Evolutionary conservation across 2,329 filamentous ascomycete genomes (phyloP), one percentile per base, ranked within the genome.

Genomic region (Aspergillus proliferans): DNA sequence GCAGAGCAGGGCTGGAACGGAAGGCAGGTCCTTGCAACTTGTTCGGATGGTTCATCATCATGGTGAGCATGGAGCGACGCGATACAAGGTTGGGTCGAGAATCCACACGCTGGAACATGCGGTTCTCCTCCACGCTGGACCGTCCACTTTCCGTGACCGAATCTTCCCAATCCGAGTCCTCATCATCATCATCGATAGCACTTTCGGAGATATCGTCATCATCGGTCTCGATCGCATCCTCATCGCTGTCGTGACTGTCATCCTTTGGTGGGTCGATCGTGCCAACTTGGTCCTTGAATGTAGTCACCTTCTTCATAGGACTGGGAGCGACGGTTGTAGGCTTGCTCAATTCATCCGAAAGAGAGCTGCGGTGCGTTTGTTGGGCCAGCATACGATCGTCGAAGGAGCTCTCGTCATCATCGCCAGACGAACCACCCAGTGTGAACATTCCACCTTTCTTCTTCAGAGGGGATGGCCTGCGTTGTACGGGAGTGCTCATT

Each of bases 41-140:
- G 82, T 84, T 66, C 87, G 84, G 85, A 64, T 95, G 84, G 59
- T 88, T 86, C 66, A 98, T 83, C 78, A 92, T 86, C 46, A 92
- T 84, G 1, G 91, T 96, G 57, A 98, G 85, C 38, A 97, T 81
- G 2, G 92, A 97, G 45, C 87, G 85, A 44, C 88, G 84, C 1
- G 92, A 95, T 2, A 87, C 85, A 22, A 97, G 77, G 63, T 95
- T 88, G 6, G 85, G 83, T 67, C 84, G 84, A 38, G 91, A 96
- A 67, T 95, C 88, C 44, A 97, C 90, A 7, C 93, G 86, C 68
- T 91, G 84, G 78, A 98, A 98, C 60, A 89, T 77, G 18, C 19
- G 38, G 10, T 40, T 40, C 18, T 93, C 86, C 53, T 93, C 87
- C 46, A 90, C 79, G 65, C 88, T 94, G 1, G 88, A 88, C 58